Base-by-base conservation (phyloP, 345 rosid species). In the Raphanus raphanistrum region DNA sequence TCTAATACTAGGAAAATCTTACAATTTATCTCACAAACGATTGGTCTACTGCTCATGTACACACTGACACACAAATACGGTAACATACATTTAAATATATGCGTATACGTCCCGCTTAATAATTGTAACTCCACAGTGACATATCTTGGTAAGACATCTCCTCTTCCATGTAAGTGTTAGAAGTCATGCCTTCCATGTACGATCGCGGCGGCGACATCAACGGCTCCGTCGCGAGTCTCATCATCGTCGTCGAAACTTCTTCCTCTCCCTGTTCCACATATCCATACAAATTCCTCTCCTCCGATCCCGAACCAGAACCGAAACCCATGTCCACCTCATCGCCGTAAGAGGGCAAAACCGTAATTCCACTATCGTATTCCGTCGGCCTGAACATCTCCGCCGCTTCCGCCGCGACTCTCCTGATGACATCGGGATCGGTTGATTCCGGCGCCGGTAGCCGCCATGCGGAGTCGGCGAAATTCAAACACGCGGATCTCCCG, bases 391-490 rank as follows among this genome's bases (percentile, higher is more conserved):
- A 86, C 69, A 76, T 70, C 58, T 88, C 86, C 0, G 96, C 96
- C 0, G 93, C 96, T 66, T 86, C 86, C 0, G 76, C 74, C 0
- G 96, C 93, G 0, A 79, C 86, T 45, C 73, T 71, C 55, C 86
- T 76, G 12, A 90, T 88, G 29, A 80, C 88, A 28, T 45, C 33
- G 0, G 90, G 81, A n/a, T 83, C 81, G 13, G 10, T 79, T 0
- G 93, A 91, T 63, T 69, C 82, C 2, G 96, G 92, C 16, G 74
- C 63, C 0, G 90, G 96, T 4, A 89, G 74, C 9, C 84, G 82
- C 90, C 93, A 89, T 1, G 79, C 72, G 0, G 97, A 91, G 78
- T 91, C 97, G 0, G 90, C 88, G 63, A 89, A 91, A 76, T 91
- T 91, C 28, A 91, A 87, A 82, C 93, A 89, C 7, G 89, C 90